Evolutionary conservation across 2,329 filamentous ascomycete species (phyloP), one percentile per base, ranked within the genome.

Genomic region (Colletotrichum orchidophilum): DNA sequence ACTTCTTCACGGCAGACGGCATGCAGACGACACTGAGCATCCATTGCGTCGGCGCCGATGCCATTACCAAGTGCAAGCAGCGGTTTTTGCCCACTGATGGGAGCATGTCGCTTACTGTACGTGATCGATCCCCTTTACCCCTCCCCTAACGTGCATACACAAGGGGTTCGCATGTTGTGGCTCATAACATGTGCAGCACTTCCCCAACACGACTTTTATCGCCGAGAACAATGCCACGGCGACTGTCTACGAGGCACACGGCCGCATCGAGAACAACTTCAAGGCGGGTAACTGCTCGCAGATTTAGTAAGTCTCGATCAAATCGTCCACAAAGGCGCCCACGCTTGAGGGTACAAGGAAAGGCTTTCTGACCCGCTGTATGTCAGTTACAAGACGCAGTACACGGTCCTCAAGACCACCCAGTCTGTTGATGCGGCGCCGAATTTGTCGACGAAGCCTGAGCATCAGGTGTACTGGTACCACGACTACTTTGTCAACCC

Each of bases 21-120:
- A 70, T 70, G 67, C 67, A 70, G 55, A 70, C 67, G 9, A 70
- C 67, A 15, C 29, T 70, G 8, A 70, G 49, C 49, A 70, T 70
- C 54, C 67, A 70, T 49, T 70, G 67, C 35, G 67, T 70, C 27
- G 67, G 67, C 35, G 62, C 55, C 26, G 55, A 33, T 9, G 67
- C 67, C 26, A 70, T 70, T 24, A 66, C 55, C 12, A 66, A 35
- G 50, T 70, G 67, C 63, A 70, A 70, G 54, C 67, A 66, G 35
- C 21, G 55, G 7, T 70, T 70, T 29, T 35, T 70, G 35, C 67
- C 67, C 1, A 61, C 62, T 1, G 67, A 70, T 55, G 67, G 67
- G 6, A 66, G 63, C 55, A 70, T 70, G 67, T 50, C 62, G 15
- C 39, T 70, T 27, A 70, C 67, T 11, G 65, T 63, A 63, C 6